Conservation (phyloP, 164 flowering plant genomes). For the Umbilicus rupestris region DNA sequence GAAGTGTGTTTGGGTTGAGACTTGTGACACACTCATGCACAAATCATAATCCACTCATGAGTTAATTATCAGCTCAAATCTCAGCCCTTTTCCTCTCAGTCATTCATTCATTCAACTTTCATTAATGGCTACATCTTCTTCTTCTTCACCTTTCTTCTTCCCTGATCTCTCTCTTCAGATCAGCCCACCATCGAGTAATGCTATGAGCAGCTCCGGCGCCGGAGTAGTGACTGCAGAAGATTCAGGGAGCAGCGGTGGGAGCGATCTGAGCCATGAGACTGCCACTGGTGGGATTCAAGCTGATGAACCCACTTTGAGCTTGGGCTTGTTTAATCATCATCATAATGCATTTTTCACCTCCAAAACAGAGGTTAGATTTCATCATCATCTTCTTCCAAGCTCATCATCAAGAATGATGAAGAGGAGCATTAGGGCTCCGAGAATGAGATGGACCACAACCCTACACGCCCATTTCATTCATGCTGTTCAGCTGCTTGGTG, state of each 20-base stretch:
- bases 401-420: constrained; percentile 27
- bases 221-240: constrained; percentile 19
- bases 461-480: constrained; percentile 51
- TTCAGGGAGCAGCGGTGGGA: constrained; percentile 54
- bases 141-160: constrained; percentile 11
- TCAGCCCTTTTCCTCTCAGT: constrained; percentile 5
- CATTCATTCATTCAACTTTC: constrained; percentile 4
- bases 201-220: neutral
- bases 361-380: constrained; percentile 4
- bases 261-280: constrained; percentile 71
- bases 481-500: constrained; percentile 94
- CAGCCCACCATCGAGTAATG: constrained; percentile 22
- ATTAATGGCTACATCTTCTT: constrained; percentile 68
- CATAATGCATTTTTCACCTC: neutral
- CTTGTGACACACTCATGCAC: constrained; percentile 23
- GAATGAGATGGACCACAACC: constrained; percentile 99
- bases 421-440: constrained; percentile 76
- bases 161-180: constrained; percentile 3
- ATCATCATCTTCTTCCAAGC: constrained; percentile 30
- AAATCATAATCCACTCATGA: constrained; percentile 90
- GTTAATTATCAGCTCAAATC: constrained; percentile 35
- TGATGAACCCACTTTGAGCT: constrained; percentile 34
- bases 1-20: constrained; percentile 1
- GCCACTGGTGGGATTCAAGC: constrained; percentile 12
- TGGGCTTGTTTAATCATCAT: constrained; percentile 38